phyloP scores from a whole-genome alignment of 116 monocot genomes.

The Dioscorea cayenensis region DNA sequence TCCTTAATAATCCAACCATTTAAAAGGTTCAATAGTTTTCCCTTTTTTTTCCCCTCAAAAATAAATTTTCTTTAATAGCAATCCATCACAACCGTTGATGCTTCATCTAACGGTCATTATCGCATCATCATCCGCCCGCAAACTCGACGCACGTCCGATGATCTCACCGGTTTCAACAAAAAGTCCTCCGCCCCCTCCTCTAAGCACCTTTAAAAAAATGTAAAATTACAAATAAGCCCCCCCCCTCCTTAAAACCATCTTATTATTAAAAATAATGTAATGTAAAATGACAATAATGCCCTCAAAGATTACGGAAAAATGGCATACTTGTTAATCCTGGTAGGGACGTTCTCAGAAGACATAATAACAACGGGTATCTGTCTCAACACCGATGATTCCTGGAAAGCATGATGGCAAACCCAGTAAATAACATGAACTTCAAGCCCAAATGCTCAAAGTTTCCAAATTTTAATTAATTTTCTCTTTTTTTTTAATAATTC shows the following conservation, averaged over 20 bases:
- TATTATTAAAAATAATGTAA: no score
- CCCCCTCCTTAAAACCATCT: no score
- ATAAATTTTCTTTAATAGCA: no score
- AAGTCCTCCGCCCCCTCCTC: slow-evolving; percentile 37
- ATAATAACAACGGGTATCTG: slow-evolving; percentile 39
- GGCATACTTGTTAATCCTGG: slow-evolving; percentile 10
- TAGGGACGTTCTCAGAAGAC: slow-evolving; percentile 41
- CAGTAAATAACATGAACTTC: background rate
- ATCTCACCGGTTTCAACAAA: slow-evolving; percentile 21
- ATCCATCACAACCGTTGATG: background rate
- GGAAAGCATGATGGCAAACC: background rate
- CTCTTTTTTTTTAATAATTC: background rate
- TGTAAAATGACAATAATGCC: background rate
- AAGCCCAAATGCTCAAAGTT: no score
- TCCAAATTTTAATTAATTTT: background rate
- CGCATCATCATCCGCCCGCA: slow-evolving; percentile 10
- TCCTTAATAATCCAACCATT: no score
- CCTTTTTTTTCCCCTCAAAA: no score
- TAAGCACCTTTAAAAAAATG: slow-evolving; percentile 5
- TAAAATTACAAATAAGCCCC: no score
- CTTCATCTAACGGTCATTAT: background rate
- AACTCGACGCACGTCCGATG: slow-evolving; percentile 19
- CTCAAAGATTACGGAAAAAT: background rate
- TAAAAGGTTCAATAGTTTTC: no score
- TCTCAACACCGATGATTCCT: slow-evolving; percentile 31